Evolutionary conservation across 164 flowering plant species (phyloP), one percentile per base, ranked within the genome.

Genomic region (Stephania japonica): DNA sequence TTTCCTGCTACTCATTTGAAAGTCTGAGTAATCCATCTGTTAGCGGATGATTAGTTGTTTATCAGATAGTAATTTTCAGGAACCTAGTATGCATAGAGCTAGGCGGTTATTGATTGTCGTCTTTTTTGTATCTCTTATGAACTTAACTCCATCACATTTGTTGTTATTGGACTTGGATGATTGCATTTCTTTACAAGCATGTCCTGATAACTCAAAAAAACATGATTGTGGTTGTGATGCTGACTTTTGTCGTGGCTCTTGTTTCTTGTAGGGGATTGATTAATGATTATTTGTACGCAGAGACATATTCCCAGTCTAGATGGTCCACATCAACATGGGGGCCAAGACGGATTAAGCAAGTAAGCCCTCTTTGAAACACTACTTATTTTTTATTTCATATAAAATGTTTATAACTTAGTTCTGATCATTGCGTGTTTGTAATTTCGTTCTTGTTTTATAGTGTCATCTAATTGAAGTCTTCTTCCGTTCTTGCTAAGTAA

Each of bases 251-350:
- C 50, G 43, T 79, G 14, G 62, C 47, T 44, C 0, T 42, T 5
- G 25, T 70, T 59, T 75, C 6, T 70, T 84, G 70, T 69, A 92
- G 96, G 83, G 98, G 98, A 47, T 79, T 88, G 75, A 81, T 95
- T 70, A 88, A 91, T 80, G 99, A 94, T 79, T 38, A 80, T 75
- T 83, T 85, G 73, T 95, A 86, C 81, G 99, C 99, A 41, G 98
- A 95, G 84, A 27, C 93, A 69, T 92, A 73, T 82, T 85, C 97
- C 72, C 93, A 81, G 59, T 92, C 99, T 72, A 85, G 87, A 85
- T 95, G 95, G 95, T 80, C 85, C 65, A 86, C 91, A 42, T 86
- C 85, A 50, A 82, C 79, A 73, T 95, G 98, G 99, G 98, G 98
- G 44, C 98, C 99, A 23, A 78, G 88, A 75, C 83, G 92, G 68